phyloP scores from a whole-genome alignment of 2,329 filamentous ascomycete species.

The Trichophyton rubrum region DNA sequence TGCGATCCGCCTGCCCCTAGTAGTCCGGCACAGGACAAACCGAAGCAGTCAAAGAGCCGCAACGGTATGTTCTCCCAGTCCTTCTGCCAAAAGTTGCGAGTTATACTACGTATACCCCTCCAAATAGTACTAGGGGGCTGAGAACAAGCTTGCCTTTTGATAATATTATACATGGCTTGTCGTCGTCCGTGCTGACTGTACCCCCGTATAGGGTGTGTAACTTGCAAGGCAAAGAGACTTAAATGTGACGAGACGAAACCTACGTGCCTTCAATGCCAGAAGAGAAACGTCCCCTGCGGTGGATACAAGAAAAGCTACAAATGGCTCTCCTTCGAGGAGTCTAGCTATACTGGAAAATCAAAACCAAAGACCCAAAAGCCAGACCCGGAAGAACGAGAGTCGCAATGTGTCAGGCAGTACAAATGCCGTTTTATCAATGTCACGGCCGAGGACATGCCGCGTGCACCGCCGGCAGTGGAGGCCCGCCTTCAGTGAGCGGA shows the following conservation, averaged over 20 bases:
- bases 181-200: constrained; percentile 3
- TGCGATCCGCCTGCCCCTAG: background rate
- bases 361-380: constrained; percentile 37
- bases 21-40: constrained; percentile 31
- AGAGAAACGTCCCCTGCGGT: constrained; percentile 52
- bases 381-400: constrained; percentile 12
- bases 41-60: constrained; percentile 62
- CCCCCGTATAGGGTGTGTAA: constrained; percentile 49
- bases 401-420: background rate
- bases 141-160: constrained; percentile 8
- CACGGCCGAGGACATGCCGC: background rate
- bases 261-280: constrained; percentile 52
- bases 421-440: background rate
- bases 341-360: constrained; percentile 36
- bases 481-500: background rate
- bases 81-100: background rate
- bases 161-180: background rate
- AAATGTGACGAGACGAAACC: constrained; percentile 66
- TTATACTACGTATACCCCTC: background rate
- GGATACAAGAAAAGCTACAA: constrained; percentile 67
- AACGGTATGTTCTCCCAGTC: constrained; percentile 47
- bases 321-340: constrained; percentile 58
- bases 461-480: background rate
- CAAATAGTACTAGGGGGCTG: constrained; percentile 8
- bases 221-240: constrained; percentile 59